Evolutionary conservation across 1,139 yeast genomes (phyloP).

Genomic region (Yarrowia galli): DNA sequence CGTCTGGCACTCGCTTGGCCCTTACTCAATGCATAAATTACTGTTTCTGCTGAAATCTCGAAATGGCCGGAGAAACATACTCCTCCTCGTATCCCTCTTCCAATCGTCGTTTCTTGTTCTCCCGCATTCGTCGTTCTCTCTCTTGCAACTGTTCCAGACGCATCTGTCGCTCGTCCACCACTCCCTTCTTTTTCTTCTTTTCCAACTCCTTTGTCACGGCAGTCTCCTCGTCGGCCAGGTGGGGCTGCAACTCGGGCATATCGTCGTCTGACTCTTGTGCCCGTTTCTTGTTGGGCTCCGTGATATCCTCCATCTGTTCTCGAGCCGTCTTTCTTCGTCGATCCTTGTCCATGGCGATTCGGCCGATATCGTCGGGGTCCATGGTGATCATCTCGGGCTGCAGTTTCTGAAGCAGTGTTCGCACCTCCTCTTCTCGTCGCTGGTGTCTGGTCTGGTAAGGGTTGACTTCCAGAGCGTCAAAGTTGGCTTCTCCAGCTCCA

Average conservation of each 20-base stretch:
- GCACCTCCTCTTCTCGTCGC: conserved; percentile 92
- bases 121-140: conserved; percentile 76
- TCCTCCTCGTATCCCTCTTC: conserved; percentile 44
- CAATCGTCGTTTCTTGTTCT: conserved; percentile 51
- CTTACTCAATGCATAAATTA: background rate
- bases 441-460: conserved; percentile 82
- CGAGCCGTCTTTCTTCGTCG: conserved; percentile 67
- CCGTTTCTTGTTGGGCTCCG: conserved; percentile 49
- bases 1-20: background rate
- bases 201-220: conserved; percentile 52
- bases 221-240: conserved; percentile 57
- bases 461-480: conserved; percentile 90
- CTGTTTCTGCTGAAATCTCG: conserved; percentile 45
- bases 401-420: conserved; percentile 82
- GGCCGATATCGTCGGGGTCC: conserved; percentile 89
- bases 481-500: conserved; percentile 98
- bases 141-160: conserved; percentile 80
- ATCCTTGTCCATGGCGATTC: conserved; percentile 73
- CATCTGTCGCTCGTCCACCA: conserved; percentile 84
- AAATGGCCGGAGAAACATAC: conserved; percentile 48
- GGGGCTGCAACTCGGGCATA: conserved; percentile 47
- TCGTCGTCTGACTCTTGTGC: conserved; percentile 41
- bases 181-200: conserved; percentile 61
- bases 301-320: conserved; percentile 52
- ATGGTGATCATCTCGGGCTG: conserved; percentile 91